A percentile compares a stretch with the other conserved stretches of the same genome.
Conservation (phyloP, 2,329 filamentous ascomycete species). For the Sporothrix pseudoabietina region DNA sequence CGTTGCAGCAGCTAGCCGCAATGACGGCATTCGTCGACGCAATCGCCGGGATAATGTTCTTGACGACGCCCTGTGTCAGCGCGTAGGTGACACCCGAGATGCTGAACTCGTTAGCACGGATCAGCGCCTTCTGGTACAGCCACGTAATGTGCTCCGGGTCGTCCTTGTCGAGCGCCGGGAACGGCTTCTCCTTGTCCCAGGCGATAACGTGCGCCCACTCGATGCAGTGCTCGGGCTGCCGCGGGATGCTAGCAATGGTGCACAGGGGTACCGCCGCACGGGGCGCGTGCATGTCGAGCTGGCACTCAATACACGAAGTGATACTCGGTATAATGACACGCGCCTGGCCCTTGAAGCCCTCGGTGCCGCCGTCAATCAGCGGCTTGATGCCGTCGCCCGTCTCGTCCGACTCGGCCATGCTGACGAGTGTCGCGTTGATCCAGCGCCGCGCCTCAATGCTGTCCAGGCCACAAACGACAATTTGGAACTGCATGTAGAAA, state of each 20-base stretch:
- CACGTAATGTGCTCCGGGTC: slow-evolving; percentile 97
- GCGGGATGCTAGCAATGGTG: slow-evolving; percentile 92
- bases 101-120: slow-evolving; percentile 81
- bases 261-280: slow-evolving; percentile 94
- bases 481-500: slow-evolving; percentile 96
- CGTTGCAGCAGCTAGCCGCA: slow-evolving; percentile 92
- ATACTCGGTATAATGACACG: slow-evolving; percentile 89
- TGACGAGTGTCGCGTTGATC: slow-evolving; percentile 94
- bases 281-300: slow-evolving; percentile 98
- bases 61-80: slow-evolving; percentile 95
- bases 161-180: slow-evolving; percentile 87
- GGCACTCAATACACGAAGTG: slow-evolving; percentile 96
- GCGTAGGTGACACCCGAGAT: slow-evolving; percentile 93
- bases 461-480: slow-evolving; percentile 92
- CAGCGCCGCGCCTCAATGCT: slow-evolving; percentile 96
- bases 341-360: slow-evolving; percentile 96
- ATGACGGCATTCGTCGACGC: slow-evolving; percentile 97
- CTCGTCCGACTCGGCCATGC: slow-evolving; percentile 68
- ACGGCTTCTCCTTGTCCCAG: slow-evolving; percentile 85
- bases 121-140: slow-evolving; percentile 83
- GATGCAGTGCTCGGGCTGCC: slow-evolving; percentile 96
- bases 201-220: slow-evolving; percentile 99
- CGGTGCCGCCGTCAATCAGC: slow-evolving; percentile 92
- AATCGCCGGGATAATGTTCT: slow-evolving; percentile 99
- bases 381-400: slow-evolving; percentile 85